Conservation (phyloP, 345 rosid genomes). For the Rhodamnia argentea region DNA sequence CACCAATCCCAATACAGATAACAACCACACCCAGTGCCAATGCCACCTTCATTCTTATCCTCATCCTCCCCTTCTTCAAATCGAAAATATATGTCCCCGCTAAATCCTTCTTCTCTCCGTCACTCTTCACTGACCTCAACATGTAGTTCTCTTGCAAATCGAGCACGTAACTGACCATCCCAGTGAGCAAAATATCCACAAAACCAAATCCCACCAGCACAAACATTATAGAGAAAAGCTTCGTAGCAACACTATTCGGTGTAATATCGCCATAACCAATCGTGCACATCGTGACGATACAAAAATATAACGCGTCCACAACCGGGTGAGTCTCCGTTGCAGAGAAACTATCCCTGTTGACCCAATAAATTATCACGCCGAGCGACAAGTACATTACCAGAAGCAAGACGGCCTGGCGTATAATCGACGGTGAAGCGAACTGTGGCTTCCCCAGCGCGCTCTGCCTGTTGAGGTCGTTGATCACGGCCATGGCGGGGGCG, state of each 20-base stretch:
- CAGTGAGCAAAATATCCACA: constrained; percentile 59
- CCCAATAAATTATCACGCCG: constrained; percentile 65
- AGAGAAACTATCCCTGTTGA: constrained; percentile 35
- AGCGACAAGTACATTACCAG: constrained; percentile 49
- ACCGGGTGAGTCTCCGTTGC: constrained; percentile 66
- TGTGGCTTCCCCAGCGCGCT: constrained; percentile 28
- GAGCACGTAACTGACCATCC: constrained; percentile 80
- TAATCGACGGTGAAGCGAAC: constrained; percentile 40
- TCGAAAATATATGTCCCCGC: constrained; percentile 54
- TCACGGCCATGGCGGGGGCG: constrained; percentile 75
- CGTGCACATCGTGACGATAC: constrained; percentile 92
- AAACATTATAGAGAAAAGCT: constrained; percentile 73
- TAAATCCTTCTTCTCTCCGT: constrained; percentile 13
- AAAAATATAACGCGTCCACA: constrained; percentile 86
- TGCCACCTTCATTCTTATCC: constrained; percentile 91
- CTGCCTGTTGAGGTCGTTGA: constrained; percentile 30
- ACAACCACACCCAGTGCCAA: constrained; percentile 83
- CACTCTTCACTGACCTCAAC: constrained; percentile 44
- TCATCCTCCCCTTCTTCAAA: constrained; percentile 89
- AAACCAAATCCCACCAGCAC: constrained; percentile 87
- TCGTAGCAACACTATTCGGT: constrained; percentile 46
- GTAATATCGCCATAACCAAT: constrained; percentile 93
- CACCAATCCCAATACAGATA: constrained; percentile 78
- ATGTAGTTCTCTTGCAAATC: constrained; percentile 82
- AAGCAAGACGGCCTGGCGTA: constrained; percentile 41